Percentiles rank a stretch among this genome's conserved stretches.
These are phyloP conservation scores for Tricholoma sp. DNA, from an alignment of 768 basidiomycete species.

Conservation along the genomic window DNA sequence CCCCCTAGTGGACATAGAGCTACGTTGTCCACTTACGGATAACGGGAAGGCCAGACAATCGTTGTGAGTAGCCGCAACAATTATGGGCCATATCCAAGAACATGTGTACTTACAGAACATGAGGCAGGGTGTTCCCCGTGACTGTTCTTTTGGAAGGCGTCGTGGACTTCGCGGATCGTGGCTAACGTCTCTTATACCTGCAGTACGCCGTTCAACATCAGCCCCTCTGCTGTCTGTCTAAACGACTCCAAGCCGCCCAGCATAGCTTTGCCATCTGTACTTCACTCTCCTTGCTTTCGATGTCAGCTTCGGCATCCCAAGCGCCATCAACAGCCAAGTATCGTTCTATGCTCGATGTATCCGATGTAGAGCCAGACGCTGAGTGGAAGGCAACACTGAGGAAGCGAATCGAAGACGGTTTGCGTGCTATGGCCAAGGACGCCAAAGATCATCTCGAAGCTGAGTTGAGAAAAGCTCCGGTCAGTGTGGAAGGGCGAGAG, in stretches of 20 bases:
- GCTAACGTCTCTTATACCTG: slow-evolving; percentile 10
- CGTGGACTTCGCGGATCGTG: slow-evolving; percentile 19
- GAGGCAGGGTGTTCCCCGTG: slow-evolving; percentile 48
- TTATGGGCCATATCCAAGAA: slow-evolving; percentile 24
- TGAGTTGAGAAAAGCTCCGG: slow-evolving; percentile 42
- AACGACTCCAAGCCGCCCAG: slow-evolving; percentile 2
- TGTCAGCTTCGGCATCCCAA: slow-evolving; percentile 29
- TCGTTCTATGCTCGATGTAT: slow-evolving; percentile 20
- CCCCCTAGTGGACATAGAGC: slow-evolving; percentile 10
- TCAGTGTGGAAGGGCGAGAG: slow-evolving; percentile 25
- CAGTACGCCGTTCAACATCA: slow-evolving; percentile 11
- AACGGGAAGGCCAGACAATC: slow-evolving; percentile 8
- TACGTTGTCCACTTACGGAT: slow-evolving; percentile 11
- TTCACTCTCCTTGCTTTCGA: slow-evolving; percentile 22
- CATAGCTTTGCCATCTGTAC: slow-evolving; percentile 9
- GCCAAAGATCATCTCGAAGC: slow-evolving; percentile 54
- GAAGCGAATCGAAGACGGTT: slow-evolving; percentile 44
- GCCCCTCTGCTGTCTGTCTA: slow-evolving; percentile 3
- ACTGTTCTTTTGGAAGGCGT: slow-evolving; percentile 18
- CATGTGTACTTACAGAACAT: slow-evolving; percentile 48
- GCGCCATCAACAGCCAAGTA: slow-evolving; percentile 20
- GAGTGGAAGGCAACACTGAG: slow-evolving; percentile 46
- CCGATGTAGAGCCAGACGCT: slow-evolving; percentile 46
- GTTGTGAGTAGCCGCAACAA: slow-evolving; percentile 21
- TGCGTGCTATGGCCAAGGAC: slow-evolving; percentile 46